Base-by-base conservation (phyloP, 345 rosid species). In the Excoecaria cochinchinensis region DNA sequence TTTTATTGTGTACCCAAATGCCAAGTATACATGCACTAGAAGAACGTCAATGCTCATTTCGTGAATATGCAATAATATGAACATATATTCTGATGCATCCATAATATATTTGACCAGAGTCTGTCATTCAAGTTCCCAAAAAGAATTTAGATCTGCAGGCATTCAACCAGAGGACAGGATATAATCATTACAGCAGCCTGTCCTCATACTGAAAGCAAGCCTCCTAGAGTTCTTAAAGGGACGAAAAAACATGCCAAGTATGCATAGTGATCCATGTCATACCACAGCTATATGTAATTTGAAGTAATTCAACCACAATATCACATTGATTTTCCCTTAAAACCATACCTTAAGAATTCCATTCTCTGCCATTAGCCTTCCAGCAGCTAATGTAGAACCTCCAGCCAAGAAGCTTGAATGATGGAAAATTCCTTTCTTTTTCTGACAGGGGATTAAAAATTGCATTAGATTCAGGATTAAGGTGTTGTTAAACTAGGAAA, bases 331-430 rank as follows among this genome's bases (percentile, higher is more conserved):
- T 36, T 63, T 59, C 39, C 38, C 51, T 16, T 47, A 14, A 46
- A 67, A 60, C 51, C 12, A 44, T 89, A 92, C 99, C 94, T 88
- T 92, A 46, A 92, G 90, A 75, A 80, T 74, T 77, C 97, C 99
- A 70, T 82, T 31, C 76, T 91, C 94, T 25, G 81, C 92, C 31
- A 57, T 79, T 3, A 95, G 83, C 83, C 97, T 89, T 83, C 99
- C 99, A 4, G 99, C 97, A 1, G 97, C 97, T 77, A 92, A 68
- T 0, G 99, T 90, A 61, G 87, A 91, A 84, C 99, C 99, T 44
- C 99, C 99, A 1, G 99, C 99, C 85, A 95, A 82, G 76, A 95
- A 95, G 79, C 97, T 95, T 2, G 99, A 95, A 86, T 95, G 97
- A 79, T 95, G 99, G 77, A 95, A 95, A 64, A 40, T 74, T 67